A percentile compares a stretch with the other conserved stretches of the same genome.
These are phyloP conservation scores for Inosperma sp. DNA, from an alignment of 768 basidiomycete species.

Conservation along the genomic window DNA sequence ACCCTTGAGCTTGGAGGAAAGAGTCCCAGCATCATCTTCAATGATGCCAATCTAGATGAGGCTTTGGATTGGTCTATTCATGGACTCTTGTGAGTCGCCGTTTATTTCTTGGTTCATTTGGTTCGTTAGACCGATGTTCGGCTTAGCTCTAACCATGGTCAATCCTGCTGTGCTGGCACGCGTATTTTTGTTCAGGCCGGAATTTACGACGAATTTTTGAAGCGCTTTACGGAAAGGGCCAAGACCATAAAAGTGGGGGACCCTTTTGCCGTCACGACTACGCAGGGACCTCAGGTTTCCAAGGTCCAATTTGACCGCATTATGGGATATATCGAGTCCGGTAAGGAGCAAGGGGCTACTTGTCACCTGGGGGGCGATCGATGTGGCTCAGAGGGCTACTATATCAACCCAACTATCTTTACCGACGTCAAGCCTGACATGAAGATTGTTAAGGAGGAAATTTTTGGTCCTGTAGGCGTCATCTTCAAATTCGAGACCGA, in stretches of 20 bases:
- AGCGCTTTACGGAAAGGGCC: conserved; percentile 37
- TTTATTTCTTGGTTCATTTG: neutral
- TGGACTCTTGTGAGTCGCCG: conserved; percentile 55
- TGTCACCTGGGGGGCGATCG: conserved; percentile 56
- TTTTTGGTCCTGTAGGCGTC: conserved; percentile 74
- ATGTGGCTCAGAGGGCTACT: conserved; percentile 61
- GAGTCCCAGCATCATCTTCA: conserved; percentile 60
- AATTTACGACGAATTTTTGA: conserved; percentile 72
- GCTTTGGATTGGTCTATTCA: conserved; percentile 61
- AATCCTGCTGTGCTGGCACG: conserved; percentile 80
- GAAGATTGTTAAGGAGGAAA: no score
- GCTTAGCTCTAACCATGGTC: conserved; percentile 64
- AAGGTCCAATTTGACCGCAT: conserved; percentile 61
- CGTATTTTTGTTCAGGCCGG: conserved; percentile 78
- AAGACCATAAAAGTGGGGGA: conserved; percentile 50
- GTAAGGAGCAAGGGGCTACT: conserved; percentile 64
- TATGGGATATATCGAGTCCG: conserved; percentile 70
- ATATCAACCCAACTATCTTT: conserved; percentile 67
- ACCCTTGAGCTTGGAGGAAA: no score
- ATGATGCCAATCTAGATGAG: conserved; percentile 58
- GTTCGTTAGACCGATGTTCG: neutral
- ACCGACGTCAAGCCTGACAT: no score
- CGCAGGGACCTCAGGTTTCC: conserved; percentile 67
- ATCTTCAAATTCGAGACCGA: conserved; percentile 74
- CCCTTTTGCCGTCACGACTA: conserved; percentile 49